Evolutionary conservation across 306 rosid genomes (phyloP).

Genomic region (Astragalus membranaceus): DNA sequence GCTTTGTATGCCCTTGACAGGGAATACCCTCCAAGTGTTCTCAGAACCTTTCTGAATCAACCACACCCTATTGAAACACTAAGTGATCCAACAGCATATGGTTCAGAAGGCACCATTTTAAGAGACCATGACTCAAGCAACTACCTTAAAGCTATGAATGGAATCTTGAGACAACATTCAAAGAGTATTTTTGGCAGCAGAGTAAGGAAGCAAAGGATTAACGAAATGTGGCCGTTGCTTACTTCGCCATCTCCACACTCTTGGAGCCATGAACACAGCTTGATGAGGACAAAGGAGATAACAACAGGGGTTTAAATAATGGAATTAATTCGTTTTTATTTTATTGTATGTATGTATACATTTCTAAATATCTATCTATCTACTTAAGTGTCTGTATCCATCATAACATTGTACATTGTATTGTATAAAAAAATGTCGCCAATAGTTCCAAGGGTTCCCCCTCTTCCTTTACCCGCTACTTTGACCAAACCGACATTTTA

Average conservation of each 20-base stretch:
- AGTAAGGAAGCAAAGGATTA: slow-evolving; percentile 37
- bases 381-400: too few species aligned
- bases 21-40: slow-evolving; percentile 50
- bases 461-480: too few species aligned
- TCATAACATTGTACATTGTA: too few species aligned
- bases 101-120: slow-evolving; percentile 74
- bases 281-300: slow-evolving; percentile 43
- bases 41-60: slow-evolving; percentile 55
- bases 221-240: slow-evolving; percentile 53
- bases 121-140: slow-evolving; percentile 90
- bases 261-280: slow-evolving; percentile 51
- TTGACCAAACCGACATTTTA: too few species aligned
- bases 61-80: slow-evolving; percentile 91
- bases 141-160: slow-evolving; percentile 70
- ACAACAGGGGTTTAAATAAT: slow-evolving; percentile 42
- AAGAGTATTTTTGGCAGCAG: slow-evolving; percentile 26
- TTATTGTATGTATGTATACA: too few species aligned
- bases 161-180: slow-evolving; percentile 42
- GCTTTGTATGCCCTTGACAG: slow-evolving; percentile 58
- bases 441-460: too few species aligned
- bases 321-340: background rate
- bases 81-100: slow-evolving; percentile 85
- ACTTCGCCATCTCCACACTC: slow-evolving; percentile 61
- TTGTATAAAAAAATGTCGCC: too few species aligned
- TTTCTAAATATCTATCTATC: too few species aligned